These are phyloP conservation scores for Alternaria rosae DNA, from an alignment of 2,329 filamentous ascomycete genomes.

Conservation along the genomic window DNA sequence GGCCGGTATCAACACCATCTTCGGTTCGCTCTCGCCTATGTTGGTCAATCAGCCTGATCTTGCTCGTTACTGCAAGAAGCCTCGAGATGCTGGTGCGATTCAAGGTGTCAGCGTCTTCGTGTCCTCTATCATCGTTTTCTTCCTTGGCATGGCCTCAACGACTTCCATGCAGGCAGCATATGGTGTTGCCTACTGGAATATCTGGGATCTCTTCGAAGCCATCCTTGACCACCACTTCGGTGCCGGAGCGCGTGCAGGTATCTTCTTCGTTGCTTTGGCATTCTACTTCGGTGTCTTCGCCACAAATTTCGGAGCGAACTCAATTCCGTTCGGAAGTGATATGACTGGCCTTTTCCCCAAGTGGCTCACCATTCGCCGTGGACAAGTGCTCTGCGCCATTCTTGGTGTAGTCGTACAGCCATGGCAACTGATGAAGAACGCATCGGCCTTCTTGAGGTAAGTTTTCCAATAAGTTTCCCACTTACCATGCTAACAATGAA, in stretches of 20 bases:
- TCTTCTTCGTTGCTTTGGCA: slow-evolving; percentile 51
- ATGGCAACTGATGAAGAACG: slow-evolving; percentile 54
- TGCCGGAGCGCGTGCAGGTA: slow-evolving; percentile 48
- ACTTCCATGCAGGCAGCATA: slow-evolving; percentile 45
- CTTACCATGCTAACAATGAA: neutral
- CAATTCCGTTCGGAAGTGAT: slow-evolving; percentile 53
- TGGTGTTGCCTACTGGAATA: slow-evolving; percentile 55
- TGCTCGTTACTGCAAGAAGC: slow-evolving; percentile 49
- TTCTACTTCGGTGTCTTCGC: slow-evolving; percentile 53
- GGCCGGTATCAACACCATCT: slow-evolving; percentile 53
- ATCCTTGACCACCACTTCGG: slow-evolving; percentile 53
- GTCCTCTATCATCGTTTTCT: slow-evolving; percentile 51
- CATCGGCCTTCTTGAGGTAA: slow-evolving; percentile 48
- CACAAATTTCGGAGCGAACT: slow-evolving; percentile 55
- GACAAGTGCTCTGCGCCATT: slow-evolving; percentile 52
- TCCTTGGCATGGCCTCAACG: slow-evolving; percentile 52
- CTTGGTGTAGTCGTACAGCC: slow-evolving; percentile 50
- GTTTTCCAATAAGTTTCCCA: neutral
- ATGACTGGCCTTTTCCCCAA: slow-evolving; percentile 53
- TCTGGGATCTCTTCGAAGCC: slow-evolving; percentile 56
- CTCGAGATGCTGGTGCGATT: slow-evolving; percentile 37
- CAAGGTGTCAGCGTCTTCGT: slow-evolving; percentile 50
- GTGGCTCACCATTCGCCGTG: slow-evolving; percentile 55
- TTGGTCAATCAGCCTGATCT: slow-evolving; percentile 55
- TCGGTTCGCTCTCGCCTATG: slow-evolving; percentile 52